Evolutionary conservation across 2,329 filamentous ascomycete species (phyloP).

Genomic region (Colletotrichum sp.): DNA sequence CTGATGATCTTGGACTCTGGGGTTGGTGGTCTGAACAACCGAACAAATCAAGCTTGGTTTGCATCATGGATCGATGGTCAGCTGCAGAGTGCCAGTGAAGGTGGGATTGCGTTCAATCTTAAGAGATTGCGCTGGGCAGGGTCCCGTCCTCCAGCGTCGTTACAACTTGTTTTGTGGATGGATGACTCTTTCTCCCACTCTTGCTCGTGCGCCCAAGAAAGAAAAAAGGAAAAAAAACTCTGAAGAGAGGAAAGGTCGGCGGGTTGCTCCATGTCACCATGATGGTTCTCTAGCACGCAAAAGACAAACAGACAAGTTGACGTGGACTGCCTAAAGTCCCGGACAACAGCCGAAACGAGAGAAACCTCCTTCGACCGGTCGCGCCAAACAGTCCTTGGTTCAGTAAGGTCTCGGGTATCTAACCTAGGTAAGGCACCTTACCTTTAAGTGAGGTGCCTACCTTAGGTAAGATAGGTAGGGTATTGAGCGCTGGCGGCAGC

Average conservation of each 20-base stretch:
- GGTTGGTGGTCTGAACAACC: background rate
- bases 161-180: background rate
- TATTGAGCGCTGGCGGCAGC: background rate
- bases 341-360: background rate
- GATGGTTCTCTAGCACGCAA: background rate
- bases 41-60: background rate
- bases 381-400: background rate
- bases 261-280: background rate
- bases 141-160: background rate
- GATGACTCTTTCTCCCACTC: background rate
- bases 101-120: conserved; percentile 16
- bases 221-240: too few relatives aligned
- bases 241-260: too few relatives aligned
- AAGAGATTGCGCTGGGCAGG: conserved; percentile 14
- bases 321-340: background rate
- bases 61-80: background rate
- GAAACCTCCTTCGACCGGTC: background rate
- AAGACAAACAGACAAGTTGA: background rate
- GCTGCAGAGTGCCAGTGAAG: conserved; percentile 2
- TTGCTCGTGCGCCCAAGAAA: too few relatives aligned
- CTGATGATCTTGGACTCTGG: background rate
- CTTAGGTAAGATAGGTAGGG: too few relatives aligned
- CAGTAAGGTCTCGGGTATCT: too few relatives aligned
- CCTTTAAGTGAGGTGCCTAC: too few relatives aligned
- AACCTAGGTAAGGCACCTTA: too few relatives aligned